Evolutionary conservation across 2,329 filamentous ascomycete species (phyloP).

Genomic region (Penicillium corylophilum): DNA sequence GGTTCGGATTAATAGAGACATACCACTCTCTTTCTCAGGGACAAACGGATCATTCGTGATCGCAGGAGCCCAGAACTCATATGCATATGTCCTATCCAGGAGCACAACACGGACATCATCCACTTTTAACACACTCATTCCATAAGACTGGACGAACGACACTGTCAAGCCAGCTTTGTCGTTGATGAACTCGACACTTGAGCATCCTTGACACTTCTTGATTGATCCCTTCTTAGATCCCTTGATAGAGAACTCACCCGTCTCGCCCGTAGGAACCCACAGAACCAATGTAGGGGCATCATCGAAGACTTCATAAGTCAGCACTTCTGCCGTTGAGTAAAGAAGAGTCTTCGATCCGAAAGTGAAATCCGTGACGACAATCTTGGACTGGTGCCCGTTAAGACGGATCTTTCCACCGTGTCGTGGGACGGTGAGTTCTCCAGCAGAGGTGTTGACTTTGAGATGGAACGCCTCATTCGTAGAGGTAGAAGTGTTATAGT

Average conservation of each 20-base stretch:
- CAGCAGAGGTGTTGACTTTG: constrained; percentile 56
- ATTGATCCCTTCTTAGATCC: constrained; percentile 39
- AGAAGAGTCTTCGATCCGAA: constrained; percentile 54
- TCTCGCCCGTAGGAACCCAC: constrained; percentile 56
- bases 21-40: constrained; percentile 48
- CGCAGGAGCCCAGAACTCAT: constrained; percentile 57
- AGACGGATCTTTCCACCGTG: constrained; percentile 51
- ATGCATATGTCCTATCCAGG: constrained; percentile 55
- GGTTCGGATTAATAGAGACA: neutral
- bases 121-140: constrained; percentile 50
- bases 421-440: constrained; percentile 55
- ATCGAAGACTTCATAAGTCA: constrained; percentile 53
- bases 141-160: constrained; percentile 51
- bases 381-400: constrained; percentile 62
- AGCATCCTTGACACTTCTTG: constrained; percentile 42
- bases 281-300: constrained; percentile 49
- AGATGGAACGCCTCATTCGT: constrained; percentile 56
- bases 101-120: constrained; percentile 53
- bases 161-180: constrained; percentile 45
- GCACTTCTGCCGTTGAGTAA: constrained; percentile 57
- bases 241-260: constrained; percentile 55
- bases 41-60: constrained; percentile 50
- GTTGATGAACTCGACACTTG: constrained; percentile 44
- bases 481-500: constrained; percentile 53
- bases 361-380: constrained; percentile 60